Conservation (phyloP, 2,329 filamentous ascomycete species). For the Trichoderma arundinaceum region DNA sequence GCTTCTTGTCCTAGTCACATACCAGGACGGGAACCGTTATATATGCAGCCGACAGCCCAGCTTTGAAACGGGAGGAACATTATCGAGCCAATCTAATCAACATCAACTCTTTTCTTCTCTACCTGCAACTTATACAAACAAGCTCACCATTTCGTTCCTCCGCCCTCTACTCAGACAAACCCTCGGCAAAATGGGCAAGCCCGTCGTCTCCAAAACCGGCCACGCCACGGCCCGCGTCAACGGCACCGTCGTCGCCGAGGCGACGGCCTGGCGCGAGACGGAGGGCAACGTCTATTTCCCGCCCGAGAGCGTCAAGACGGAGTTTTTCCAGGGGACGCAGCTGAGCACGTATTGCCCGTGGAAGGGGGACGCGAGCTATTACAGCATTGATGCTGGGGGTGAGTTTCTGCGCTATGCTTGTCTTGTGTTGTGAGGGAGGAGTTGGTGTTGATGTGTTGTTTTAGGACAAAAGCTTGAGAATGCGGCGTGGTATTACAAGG, state of each 20-base stretch:
- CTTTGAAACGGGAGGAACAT: too few species aligned
- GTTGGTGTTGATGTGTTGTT: background rate
- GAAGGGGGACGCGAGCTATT: constrained; percentile 64
- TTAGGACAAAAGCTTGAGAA: constrained; percentile 55
- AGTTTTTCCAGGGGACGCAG: constrained; percentile 52
- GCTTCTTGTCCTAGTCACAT: constrained; percentile 1
- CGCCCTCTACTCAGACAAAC: too few species aligned
- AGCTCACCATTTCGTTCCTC: constrained; percentile 1
- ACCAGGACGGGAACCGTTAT: background rate
- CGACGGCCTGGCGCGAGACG: constrained; percentile 58
- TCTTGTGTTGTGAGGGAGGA: background rate
- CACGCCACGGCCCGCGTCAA: constrained; percentile 54
- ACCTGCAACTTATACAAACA: too few species aligned
- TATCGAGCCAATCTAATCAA: too few species aligned
- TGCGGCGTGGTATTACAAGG: constrained; percentile 64
- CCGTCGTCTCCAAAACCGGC: constrained; percentile 37
- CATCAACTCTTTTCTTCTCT: too few species aligned
- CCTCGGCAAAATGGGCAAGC: constrained; percentile 22
- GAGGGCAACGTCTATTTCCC: constrained; percentile 66
- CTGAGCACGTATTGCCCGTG: constrained; percentile 59
- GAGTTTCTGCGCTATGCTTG: constrained; percentile 27
- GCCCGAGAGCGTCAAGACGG: constrained; percentile 51
- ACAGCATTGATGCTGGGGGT: constrained; percentile 58
- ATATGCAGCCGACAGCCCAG: background rate
- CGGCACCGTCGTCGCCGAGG: constrained; percentile 56